Percentiles rank a stretch among this genome's conserved stretches.
Evolutionary conservation across 176 grass and related monocot genomes (phyloP).

Genomic region (Bolboschoenus planiculmis): DNA sequence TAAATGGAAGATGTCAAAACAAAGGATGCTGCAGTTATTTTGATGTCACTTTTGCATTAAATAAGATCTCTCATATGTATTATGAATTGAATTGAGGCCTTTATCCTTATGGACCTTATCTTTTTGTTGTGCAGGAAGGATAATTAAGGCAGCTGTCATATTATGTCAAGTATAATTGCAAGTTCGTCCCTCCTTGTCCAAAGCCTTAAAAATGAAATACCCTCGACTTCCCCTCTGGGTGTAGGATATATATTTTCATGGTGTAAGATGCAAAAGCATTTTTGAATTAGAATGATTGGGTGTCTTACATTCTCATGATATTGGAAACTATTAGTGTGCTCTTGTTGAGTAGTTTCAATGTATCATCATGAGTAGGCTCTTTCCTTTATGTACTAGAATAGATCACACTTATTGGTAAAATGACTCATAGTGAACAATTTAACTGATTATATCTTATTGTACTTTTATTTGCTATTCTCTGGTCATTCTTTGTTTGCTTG

Average conservation of each 20-base stretch:
- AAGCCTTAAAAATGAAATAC: not conserved
- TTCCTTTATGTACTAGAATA: not conserved
- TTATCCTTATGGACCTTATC: not conserved
- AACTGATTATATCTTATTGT: not conserved
- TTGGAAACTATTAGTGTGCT: not conserved
- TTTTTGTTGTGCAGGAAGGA: slow-evolving; percentile 20
- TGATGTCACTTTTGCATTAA: not conserved
- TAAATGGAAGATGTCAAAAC: not conserved
- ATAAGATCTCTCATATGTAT: not conserved
- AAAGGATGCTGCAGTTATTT: not conserved
- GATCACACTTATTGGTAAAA: not conserved
- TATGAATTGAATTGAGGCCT: not conserved
- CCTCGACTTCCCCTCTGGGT: not conserved
- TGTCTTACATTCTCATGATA: not conserved
- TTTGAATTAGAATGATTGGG: not conserved
- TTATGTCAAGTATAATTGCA: not conserved
- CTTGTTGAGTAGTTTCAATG: not conserved
- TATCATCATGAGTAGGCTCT: not conserved
- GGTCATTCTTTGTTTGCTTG: not conserved
- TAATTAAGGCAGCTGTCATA: slow-evolving; percentile 9
- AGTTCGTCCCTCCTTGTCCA: not conserved
- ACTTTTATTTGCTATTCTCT: not conserved
- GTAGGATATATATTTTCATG: not conserved
- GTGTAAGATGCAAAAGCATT: not conserved
- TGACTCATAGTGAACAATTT: not conserved